Evolutionary conservation across 2,329 filamentous ascomycete genomes (phyloP), one percentile per base, ranked within the genome.

Genomic region (Alternaria novae-zelandiae): DNA sequence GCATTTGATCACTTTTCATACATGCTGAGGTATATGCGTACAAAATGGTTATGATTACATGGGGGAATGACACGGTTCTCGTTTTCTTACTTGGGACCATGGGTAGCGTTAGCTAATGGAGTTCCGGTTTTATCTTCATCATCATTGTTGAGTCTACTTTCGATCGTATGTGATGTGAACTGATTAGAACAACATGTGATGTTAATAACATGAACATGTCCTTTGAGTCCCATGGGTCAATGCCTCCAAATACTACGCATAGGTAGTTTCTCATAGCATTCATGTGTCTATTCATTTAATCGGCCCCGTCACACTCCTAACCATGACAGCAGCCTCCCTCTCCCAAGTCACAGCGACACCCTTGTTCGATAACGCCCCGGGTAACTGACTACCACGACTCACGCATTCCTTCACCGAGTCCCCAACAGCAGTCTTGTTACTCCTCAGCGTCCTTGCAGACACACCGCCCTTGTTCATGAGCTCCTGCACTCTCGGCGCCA

Each of bases 271-370:
- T 41, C 36, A 41, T 10, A 17, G 36, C 6, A 41, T 41, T 17
- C 36, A 41, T 11, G 36, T 49, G 8, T 12, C 25, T 11, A 23
- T 41, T 72, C 59, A 79, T 57, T 73, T 73, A 17, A 79, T 73
- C 63, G 74, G 72, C n/a, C 86, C 86, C 54, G 94, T 85, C 6
- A 97, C 89, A 72, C 92, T 92, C 56, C 92, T 91, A 45, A 97
- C 91, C 95, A 98, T 97, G 51, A 98, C 94, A 2, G 94, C 94
- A 51, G 94, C 91, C 81, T 98, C 96, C 43, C 95, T 87, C 74
- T 97, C 95, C 93, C 93, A 97, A 21, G 82, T 82, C 12, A 82
- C 81, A n/a, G 82, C 75, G 45, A 85, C 54, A 84, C 79, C 78
- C 69, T 77, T 83, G 63, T 68, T 78, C 49, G 88, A 75, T 0